Base-by-base conservation (phyloP, 2,329 filamentous ascomycete genomes). In the Aspergillus felis region DNA sequence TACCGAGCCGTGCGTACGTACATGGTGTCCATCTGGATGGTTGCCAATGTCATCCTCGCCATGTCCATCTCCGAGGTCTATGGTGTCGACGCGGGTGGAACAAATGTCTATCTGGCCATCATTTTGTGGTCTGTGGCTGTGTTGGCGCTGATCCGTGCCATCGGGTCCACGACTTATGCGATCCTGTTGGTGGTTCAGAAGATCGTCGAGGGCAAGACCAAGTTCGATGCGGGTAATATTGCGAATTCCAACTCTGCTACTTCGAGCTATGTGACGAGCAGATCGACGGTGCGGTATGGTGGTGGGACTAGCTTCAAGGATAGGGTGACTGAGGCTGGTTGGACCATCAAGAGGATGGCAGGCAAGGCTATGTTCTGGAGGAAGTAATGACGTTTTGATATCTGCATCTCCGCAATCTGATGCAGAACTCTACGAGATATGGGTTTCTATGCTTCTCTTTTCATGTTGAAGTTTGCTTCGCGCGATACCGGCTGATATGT, bases 1-100 rank as follows among this genome's bases (percentile, higher is more conserved):
- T 99, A 99, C 83, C 91, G 92, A 74, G 91, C 89, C 44, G 94
- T 99, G 53, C 87, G 94, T 55, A 99, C 94, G 0, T 99, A 99
- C 85, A 95, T 99, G 87, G 94, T 99, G 12, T 87, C 96, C 47
- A 83, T 87, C 50, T 99, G 94, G 94, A 91, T 99, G 84, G 83
- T 95, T 38, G 86, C 87, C 67, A 99, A 99, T 73, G 91, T 89
- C 3, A 86, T 96, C 58, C 86, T 99, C 41, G 93, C 91, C 71
- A 99, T 99, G 94, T 85, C 89, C 1, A 88, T 97, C 14, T 89
- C 85, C 4, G 94, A 99, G 76, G 86, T 90, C 3, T 99, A 97
- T 76, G 84, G 84, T 49, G 81, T 83, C 59, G 84, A 82, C 50
- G 79, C 85, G 44, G 87, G 96, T 52, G 87, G 87, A 6, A 83